phyloP scores from a whole-genome alignment of 257 asterid genomes.

The Fraxinus excelsior region DNA sequence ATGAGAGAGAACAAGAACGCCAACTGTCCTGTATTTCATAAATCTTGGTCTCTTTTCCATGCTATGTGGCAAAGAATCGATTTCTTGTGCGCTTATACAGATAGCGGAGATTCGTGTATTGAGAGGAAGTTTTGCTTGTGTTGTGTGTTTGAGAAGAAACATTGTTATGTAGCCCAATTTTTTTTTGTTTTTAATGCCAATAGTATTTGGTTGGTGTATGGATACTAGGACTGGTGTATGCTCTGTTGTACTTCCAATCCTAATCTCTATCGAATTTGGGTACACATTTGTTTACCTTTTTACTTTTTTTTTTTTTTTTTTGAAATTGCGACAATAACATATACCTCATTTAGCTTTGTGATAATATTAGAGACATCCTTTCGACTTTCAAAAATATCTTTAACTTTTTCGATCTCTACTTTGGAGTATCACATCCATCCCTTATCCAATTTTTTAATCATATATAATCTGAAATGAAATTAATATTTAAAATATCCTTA shows the following conservation, averaged over 20 bases:
- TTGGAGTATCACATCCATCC: too few species aligned
- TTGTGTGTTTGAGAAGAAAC: slow-evolving; percentile 20
- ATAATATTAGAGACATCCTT: too few species aligned
- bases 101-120: slow-evolving; percentile 28
- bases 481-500: too few species aligned
- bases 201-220: not conserved
- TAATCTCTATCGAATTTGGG: slow-evolving; percentile 8
- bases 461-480: too few species aligned
- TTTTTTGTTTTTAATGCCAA: not conserved
- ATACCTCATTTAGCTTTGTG: too few species aligned
- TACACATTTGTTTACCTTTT: not conserved
- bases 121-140: slow-evolving; percentile 27
- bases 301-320: too few species aligned
- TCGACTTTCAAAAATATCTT: too few species aligned
- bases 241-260: not conserved
- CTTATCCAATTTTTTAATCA: too few species aligned
- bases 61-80: slow-evolving; percentile 23
- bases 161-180: slow-evolving; percentile 18
- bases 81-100: slow-evolving; percentile 24
- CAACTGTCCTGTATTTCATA: slow-evolving; percentile 17
- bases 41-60: slow-evolving; percentile 17
- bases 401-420: too few species aligned
- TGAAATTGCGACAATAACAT: too few species aligned
- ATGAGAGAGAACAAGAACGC: not conserved
- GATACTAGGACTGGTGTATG: not conserved